These are phyloP conservation scores for Rhodotorula toruloides DNA, from an alignment of 768 basidiomycete species.

Conservation along the genomic window DNA sequence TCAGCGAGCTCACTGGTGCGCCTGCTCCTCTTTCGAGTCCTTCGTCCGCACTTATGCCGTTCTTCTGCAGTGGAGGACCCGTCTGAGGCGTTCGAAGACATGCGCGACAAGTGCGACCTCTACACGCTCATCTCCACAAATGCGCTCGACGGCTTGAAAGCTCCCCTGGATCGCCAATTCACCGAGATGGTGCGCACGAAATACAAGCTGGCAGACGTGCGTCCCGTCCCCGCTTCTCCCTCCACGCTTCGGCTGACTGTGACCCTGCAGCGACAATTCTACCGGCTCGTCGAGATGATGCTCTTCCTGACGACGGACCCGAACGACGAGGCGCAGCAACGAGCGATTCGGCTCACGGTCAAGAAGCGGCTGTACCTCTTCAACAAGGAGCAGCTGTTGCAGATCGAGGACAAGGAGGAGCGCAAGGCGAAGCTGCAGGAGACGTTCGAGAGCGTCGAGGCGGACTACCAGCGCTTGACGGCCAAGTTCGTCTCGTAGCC, in stretches of 20 bases:
- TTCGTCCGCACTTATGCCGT: neutral
- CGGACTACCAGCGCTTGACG: slow-evolving; percentile 79
- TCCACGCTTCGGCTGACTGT: neutral
- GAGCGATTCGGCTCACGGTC: slow-evolving; percentile 70
- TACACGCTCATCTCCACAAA: slow-evolving; percentile 63
- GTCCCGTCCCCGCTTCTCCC: slow-evolving; percentile 31
- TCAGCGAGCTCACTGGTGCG: slow-evolving; percentile 72
- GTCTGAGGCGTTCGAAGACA: slow-evolving; percentile 93
- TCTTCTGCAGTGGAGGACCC: slow-evolving; percentile 72
- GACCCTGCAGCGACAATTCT: slow-evolving; percentile 74
- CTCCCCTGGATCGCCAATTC: slow-evolving; percentile 62
- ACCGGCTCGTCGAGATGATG: slow-evolving; percentile 85
- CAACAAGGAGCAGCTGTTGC: slow-evolving; percentile 67
- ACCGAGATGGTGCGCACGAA: slow-evolving; percentile 70
- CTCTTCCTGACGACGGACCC: slow-evolving; percentile 56
- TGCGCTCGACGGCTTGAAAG: slow-evolving; percentile 53
- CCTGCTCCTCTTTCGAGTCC: too few species aligned
- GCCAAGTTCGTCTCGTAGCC: slow-evolving; percentile 43
- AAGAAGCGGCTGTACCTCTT: slow-evolving; percentile 92
- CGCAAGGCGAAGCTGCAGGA: slow-evolving; percentile 83
- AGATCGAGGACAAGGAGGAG: slow-evolving; percentile 73
- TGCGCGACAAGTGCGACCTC: slow-evolving; percentile 87
- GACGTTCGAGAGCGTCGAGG: slow-evolving; percentile 78
- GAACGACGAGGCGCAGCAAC: slow-evolving; percentile 45
- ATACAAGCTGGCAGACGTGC: slow-evolving; percentile 82